phyloP scores from a whole-genome alignment of 345 rosid genomes.

The Psidium friedrichsthalianum region DNA sequence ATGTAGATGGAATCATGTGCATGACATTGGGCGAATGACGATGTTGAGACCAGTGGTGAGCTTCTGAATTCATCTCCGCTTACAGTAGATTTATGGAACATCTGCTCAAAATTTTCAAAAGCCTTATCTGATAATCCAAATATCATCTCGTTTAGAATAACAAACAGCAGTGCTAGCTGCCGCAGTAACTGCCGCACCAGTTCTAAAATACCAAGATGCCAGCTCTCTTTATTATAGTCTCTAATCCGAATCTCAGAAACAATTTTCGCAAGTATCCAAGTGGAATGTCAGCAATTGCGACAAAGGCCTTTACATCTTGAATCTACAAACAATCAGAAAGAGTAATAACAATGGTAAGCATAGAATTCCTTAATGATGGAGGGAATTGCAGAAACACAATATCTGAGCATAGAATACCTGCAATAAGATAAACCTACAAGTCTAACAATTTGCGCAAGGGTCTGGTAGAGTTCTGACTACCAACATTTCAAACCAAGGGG shows the following conservation, averaged over 20 bases:
- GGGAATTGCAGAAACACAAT: background rate
- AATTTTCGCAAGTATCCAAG: constrained; percentile 47
- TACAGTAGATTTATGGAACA: constrained; percentile 40
- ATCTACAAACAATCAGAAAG: constrained; percentile 39
- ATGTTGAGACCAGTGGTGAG: constrained; percentile 7
- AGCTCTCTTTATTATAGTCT: constrained; percentile 56
- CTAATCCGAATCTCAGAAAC: constrained; percentile 62
- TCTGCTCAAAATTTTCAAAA: constrained; percentile 28
- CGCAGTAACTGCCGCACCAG: constrained; percentile 72
- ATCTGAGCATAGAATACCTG: constrained; percentile 53
- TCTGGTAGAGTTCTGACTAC: constrained; percentile 58
- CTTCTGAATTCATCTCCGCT: constrained; percentile 15
- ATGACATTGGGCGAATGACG: background rate
- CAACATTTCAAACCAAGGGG: constrained; percentile 83
- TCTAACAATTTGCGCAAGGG: constrained; percentile 80
- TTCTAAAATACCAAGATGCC: constrained; percentile 78
- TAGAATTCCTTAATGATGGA: constrained; percentile 2
- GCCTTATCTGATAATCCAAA: constrained; percentile 73
- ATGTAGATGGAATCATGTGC: constrained; percentile 18
- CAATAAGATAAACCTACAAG: constrained; percentile 72
- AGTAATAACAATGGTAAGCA: constrained; percentile 7
- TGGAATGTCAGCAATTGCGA: constrained; percentile 67
- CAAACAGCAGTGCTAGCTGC: constrained; percentile 76
- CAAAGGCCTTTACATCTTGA: constrained; percentile 41
- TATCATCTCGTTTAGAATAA: constrained; percentile 80